Conservation (phyloP, 1,284 basidiomycete genomes). For the Uromyces viciae-fabae region DNA sequence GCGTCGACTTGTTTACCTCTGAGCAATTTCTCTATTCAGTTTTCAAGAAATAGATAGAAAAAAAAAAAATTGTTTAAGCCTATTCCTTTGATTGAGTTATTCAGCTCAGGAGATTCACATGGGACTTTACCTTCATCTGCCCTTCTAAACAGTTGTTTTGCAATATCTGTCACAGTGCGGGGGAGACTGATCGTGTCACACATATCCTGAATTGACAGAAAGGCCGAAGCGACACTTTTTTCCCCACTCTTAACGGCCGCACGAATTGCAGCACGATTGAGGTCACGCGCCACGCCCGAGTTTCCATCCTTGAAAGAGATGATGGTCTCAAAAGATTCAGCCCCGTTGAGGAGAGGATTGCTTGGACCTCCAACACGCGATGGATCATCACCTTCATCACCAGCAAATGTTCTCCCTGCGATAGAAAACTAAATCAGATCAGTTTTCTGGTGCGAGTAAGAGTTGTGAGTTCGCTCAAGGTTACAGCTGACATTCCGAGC, state of each 20-base stretch:
- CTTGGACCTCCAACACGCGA: constrained; percentile 97
- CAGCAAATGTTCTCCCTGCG: constrained; percentile 81
- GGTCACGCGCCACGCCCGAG: constrained; percentile 81
- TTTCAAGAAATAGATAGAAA: constrained; percentile 6
- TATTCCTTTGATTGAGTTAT: neutral
- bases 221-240: constrained; percentile 61
- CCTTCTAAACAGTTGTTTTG: constrained; percentile 94
- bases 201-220: constrained; percentile 85
- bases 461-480: constrained; percentile 26
- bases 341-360: constrained; percentile 83
- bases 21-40: constrained; percentile 68
- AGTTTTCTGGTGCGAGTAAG: constrained; percentile 8
- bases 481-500: constrained; percentile 74
- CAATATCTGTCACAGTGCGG: constrained; percentile 88
- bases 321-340: constrained; percentile 86
- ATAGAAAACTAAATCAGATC: neutral
- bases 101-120: neutral
- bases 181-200: constrained; percentile 93
- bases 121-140: constrained; percentile 66
- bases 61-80: constrained; percentile 12
- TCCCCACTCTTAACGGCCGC: constrained; percentile 58
- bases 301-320: constrained; percentile 94
- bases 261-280: constrained; percentile 82
- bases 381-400: constrained; percentile 91
- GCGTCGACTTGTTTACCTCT: constrained; percentile 88